Percentiles rank a stretch among this genome's conserved stretches.
Conservation (phyloP, 2,329 filamentous ascomycete species). For the Botrytis sinoallii region DNA sequence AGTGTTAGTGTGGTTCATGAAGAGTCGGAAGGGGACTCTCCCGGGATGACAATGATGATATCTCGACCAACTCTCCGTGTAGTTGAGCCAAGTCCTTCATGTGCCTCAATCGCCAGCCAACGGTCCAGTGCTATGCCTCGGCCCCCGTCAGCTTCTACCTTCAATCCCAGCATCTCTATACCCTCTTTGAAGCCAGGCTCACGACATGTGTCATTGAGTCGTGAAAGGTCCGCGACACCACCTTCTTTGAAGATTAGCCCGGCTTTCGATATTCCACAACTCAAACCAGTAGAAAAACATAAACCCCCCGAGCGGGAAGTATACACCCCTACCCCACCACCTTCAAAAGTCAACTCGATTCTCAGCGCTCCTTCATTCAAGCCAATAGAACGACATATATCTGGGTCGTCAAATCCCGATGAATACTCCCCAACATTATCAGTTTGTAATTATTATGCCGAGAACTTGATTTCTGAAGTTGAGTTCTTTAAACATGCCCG, state of each 20-base stretch:
- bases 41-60: conserved; percentile 18
- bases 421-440: conserved; percentile 29
- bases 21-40: conserved; percentile 28
- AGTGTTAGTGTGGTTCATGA: conserved; percentile 32
- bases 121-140: conserved; percentile 13
- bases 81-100: conserved; percentile 23
- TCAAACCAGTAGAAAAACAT: neutral
- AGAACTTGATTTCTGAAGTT: conserved; percentile 24
- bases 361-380: conserved; percentile 21
- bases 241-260: conserved; percentile 30
- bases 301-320: conserved; percentile 1
- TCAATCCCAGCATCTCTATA: conserved; percentile 29
- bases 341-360: conserved; percentile 26
- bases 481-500: conserved; percentile 26
- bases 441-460: conserved; percentile 29
- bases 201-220: conserved; percentile 6
- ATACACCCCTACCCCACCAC: conserved; percentile 25
- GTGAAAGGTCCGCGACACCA: conserved; percentile 15
- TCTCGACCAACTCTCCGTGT: conserved; percentile 19
- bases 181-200: conserved; percentile 15
- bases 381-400: neutral
- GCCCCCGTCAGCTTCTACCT: conserved; percentile 29
- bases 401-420: conserved; percentile 10
- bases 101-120: conserved; percentile 17
- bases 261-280: conserved; percentile 21